Percentiles rank a stretch among this genome's conserved stretches.
These are phyloP conservation scores for Hypholoma sublateritium DNA, from an alignment of 768 basidiomycete species.

Conservation along the genomic window DNA sequence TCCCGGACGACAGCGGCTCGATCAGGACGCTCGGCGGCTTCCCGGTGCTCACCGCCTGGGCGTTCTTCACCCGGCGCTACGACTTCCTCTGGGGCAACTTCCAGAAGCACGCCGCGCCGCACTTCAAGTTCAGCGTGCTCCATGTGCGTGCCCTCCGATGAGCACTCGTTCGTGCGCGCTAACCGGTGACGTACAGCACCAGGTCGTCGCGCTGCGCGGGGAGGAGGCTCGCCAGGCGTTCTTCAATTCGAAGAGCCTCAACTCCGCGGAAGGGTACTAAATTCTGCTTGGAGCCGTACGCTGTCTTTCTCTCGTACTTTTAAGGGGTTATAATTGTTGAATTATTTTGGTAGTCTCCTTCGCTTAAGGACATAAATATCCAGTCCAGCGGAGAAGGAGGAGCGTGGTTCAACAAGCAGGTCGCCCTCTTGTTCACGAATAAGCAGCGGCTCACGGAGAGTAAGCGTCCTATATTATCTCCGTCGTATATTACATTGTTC, in stretches of 20 bases:
- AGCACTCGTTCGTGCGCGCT: neutral
- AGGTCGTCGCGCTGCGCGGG: constrained; percentile 14
- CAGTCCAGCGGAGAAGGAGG: constrained; percentile 9
- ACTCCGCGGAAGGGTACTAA: neutral
- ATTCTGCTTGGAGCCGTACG: constrained; percentile 11
- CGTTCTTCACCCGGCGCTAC: constrained; percentile 32
- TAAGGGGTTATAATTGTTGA: neutral
- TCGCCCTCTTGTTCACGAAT: constrained; percentile 16
- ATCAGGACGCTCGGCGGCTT: constrained; percentile 25
- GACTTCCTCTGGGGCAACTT: constrained; percentile 30
- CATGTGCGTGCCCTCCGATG: constrained; percentile 16
- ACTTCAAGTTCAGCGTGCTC: constrained; percentile 29
- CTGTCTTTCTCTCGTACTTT: neutral
- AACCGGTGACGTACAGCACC: constrained; percentile 12
- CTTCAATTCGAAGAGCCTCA: neutral
- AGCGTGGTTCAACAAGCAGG: constrained; percentile 20
- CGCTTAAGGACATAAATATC: constrained; percentile 24
- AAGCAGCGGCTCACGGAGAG: constrained; percentile 20
- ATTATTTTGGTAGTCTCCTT: constrained; percentile 12
- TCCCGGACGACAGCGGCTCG: neutral
- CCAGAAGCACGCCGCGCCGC: constrained; percentile 17
- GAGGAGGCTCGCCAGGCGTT: neutral
- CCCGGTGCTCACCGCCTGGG: constrained; percentile 28
- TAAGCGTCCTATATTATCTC: neutral
- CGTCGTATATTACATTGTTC: no score